Percentiles rank a stretch among this genome's conserved stretches.
Evolutionary conservation across 2,329 filamentous ascomycete species (phyloP).

Genomic region (Fusarium domesticum): DNA sequence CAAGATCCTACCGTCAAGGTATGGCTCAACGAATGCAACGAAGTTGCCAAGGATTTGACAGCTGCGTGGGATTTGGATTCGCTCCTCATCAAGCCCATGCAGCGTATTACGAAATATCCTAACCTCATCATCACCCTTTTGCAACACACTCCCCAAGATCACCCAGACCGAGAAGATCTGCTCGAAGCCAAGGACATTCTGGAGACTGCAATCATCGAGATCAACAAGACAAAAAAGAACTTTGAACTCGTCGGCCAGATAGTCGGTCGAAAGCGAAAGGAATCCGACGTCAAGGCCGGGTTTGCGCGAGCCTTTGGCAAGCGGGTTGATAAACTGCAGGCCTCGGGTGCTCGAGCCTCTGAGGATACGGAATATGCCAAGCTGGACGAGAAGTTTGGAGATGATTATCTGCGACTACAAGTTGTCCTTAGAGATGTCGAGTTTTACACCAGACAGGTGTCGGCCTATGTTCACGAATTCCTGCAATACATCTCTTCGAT

Average conservation of each 20-base stretch:
- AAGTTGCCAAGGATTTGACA: slow-evolving; percentile 88
- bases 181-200: slow-evolving; percentile 49
- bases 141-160: slow-evolving; percentile 73
- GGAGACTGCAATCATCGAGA: slow-evolving; percentile 72
- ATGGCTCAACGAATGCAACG: slow-evolving; percentile 91
- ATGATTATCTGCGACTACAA: slow-evolving; percentile 88
- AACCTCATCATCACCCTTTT: slow-evolving; percentile 78
- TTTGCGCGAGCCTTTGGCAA: slow-evolving; percentile 88
- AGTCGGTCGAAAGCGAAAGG: slow-evolving; percentile 79
- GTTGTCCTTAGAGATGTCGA: slow-evolving; percentile 93
- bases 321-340: slow-evolving; percentile 77
- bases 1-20: slow-evolving; percentile 65
- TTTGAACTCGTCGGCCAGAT: slow-evolving; percentile 90
- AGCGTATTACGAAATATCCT: slow-evolving; percentile 90
- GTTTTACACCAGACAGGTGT: slow-evolving; percentile 79
- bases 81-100: slow-evolving; percentile 94
- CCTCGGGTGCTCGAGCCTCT: slow-evolving; percentile 57
- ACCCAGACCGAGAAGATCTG: slow-evolving; percentile 75
- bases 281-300: slow-evolving; percentile 81
- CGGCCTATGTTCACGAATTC: slow-evolving; percentile 77
- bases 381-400: slow-evolving; percentile 81
- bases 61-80: slow-evolving; percentile 94
- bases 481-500: slow-evolving; percentile 77
- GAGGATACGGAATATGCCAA: slow-evolving; percentile 81
- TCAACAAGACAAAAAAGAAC: slow-evolving; percentile 94